Percentiles rank a stretch among this genome's conserved stretches.
Conservation (phyloP, 1,284 basidiomycete genomes). For the Sanghuangporus sanghuang region DNA sequence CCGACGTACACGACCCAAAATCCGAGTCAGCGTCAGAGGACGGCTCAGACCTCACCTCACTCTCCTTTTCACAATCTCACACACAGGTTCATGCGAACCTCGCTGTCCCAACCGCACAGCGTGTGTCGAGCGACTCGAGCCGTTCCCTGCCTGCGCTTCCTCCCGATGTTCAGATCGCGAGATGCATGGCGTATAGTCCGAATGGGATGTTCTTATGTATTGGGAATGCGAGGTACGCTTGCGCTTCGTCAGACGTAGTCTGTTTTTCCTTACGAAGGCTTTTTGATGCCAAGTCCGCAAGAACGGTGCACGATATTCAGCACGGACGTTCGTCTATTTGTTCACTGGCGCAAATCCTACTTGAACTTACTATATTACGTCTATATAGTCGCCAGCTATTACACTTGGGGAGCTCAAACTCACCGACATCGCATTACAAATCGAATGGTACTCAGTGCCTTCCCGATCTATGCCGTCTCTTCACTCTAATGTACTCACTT, state of each 20-base stretch:
- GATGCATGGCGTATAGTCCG: slow-evolving; percentile 13
- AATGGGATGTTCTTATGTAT: slow-evolving; percentile 16
- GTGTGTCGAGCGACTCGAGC: slow-evolving; percentile 11
- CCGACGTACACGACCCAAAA: neutral
- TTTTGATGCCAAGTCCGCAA: neutral
- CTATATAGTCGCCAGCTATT: slow-evolving; percentile 7
- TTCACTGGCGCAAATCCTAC: neutral
- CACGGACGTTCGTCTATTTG: slow-evolving; percentile 5
- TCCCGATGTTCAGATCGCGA: slow-evolving; percentile 4
- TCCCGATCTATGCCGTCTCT: neutral
- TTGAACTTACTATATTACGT: neutral
- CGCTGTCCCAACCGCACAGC: slow-evolving; percentile 1
- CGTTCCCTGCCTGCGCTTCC: slow-evolving; percentile 12
- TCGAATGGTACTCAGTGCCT: slow-evolving; percentile 1
- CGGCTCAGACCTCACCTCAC: neutral
- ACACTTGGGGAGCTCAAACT: slow-evolving; percentile 9
- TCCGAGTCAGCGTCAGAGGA: neutral
- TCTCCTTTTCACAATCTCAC: neutral
- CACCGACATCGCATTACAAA: slow-evolving; percentile 2
- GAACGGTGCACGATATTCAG: slow-evolving; percentile 14
- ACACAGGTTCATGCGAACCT: neutral
- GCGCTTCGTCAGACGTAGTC: neutral
- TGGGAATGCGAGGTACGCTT: slow-evolving; percentile 9
- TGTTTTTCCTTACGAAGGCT: neutral
- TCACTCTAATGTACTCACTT: neutral